phyloP scores from a whole-genome alignment of 2,329 filamentous ascomycete species.

The Microdochium nivale region DNA sequence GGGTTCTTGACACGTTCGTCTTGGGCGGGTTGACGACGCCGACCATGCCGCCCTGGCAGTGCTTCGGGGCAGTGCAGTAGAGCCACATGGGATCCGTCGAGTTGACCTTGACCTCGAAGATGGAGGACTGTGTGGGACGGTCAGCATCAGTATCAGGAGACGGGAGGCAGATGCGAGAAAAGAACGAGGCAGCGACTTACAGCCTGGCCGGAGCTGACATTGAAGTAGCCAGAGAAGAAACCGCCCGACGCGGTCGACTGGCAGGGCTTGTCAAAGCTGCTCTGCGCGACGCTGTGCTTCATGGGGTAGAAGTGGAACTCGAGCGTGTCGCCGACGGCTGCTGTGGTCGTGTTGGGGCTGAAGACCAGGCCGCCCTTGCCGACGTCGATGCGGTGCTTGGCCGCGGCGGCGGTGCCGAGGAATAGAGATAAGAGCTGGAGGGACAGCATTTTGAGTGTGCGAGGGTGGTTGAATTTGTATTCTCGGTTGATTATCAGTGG shows the following conservation, averaged over 20 bases:
- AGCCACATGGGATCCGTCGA: too few species aligned
- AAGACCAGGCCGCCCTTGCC: slow-evolving; percentile 32
- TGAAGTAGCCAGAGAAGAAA: slow-evolving; percentile 41
- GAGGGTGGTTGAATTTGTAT: too few species aligned
- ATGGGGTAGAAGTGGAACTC: slow-evolving; percentile 43
- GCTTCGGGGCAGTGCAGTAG: too few species aligned
- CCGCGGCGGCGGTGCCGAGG: slow-evolving; percentile 3
- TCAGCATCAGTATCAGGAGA: too few species aligned
- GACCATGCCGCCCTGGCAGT: too few species aligned
- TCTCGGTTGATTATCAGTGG: too few species aligned
- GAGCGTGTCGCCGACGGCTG: slow-evolving; percentile 35
- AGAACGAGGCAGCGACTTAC: slow-evolving; percentile 4
- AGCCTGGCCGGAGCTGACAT: slow-evolving; percentile 14
- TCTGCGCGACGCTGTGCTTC: slow-evolving; percentile 41
- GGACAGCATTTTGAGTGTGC: slow-evolving; percentile 3
- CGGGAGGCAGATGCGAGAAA: background rate
- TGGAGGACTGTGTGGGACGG: too few species aligned
- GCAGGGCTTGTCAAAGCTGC: slow-evolving; percentile 39
- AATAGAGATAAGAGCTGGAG: background rate
- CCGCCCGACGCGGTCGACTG: slow-evolving; percentile 26
- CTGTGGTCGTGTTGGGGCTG: slow-evolving; percentile 32
- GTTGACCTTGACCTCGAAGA: too few species aligned
- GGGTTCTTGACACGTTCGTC: too few species aligned
- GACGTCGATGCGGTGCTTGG: slow-evolving; percentile 28
- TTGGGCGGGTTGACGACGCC: too few species aligned